Evolutionary conservation across 78 protist genomes (phyloP), one percentile per base, ranked within the genome.

Genomic region (Dictyostelium brefeldianum): DNA sequence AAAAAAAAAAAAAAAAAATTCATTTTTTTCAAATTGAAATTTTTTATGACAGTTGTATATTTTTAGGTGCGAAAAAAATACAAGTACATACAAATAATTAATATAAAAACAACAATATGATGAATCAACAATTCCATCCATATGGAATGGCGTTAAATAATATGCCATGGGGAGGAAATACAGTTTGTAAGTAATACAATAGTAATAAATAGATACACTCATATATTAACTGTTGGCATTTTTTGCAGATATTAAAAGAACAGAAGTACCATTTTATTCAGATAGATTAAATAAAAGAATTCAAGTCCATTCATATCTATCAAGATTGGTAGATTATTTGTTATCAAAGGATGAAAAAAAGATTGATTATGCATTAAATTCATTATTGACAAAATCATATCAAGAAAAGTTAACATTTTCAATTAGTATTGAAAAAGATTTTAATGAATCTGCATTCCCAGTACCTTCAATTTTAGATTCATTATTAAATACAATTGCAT

Each of bases 201-300:
- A 54, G n/a, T 17, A 5, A 56, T 56, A 20, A 56, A 56, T 18
- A 18, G 6, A 54, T 8, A 54, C 8, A 54, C 5, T 11, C 17
- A 20, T 0, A 18, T 56, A 20, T 56, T 20, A 56, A 56, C 18
- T 56, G 7, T 0, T 56, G 17, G 1, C n/a, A 18, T 20, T 56
- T 56, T 14, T 53, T 25, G 12, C 50, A 83, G 90, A 83, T 57
- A 54, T 84, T 9, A 84, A 78, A 11, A 84, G 91, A 85, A 77
- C 92, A 47, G 92, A 85, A 47, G 69, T 85, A 64, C 92, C 92
- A 77, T 85, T 65, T n/a, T 85, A 77, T 85, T 85, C 92, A 27
- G 73, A 62, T 56, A 74, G 92, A 73, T 64, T 85, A 29, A 85
- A 77, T 50, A 85, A 85, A 25, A 85, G 64, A 77, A n/a, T 85